Conservation (phyloP, 345 rosid genomes). For the Rhodamnia rubescens region DNA sequence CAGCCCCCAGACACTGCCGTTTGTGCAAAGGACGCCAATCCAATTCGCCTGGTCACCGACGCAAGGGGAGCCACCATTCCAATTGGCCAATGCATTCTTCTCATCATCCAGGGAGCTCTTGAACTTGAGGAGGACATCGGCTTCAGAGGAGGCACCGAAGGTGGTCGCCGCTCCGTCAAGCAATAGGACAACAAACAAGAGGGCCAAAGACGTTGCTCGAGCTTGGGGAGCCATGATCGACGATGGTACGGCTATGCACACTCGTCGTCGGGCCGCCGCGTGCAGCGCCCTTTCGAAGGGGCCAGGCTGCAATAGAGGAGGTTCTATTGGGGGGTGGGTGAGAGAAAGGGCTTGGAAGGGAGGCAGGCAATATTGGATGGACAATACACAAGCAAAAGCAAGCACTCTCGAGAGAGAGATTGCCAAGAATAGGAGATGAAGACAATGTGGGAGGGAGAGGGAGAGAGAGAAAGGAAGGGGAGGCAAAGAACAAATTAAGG, state of each 20-base stretch:
- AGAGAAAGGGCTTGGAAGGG: neutral
- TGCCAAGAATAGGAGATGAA: neutral
- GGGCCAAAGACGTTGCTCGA: neutral
- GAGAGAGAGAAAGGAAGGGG: neutral
- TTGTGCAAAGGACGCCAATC: slow-evolving; percentile 49
- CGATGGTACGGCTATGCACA: slow-evolving; percentile 4
- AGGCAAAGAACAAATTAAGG: slow-evolving; percentile 12
- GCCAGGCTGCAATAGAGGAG: slow-evolving; percentile 7
- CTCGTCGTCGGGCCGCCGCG: slow-evolving; percentile 45
- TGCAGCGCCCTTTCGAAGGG: slow-evolving; percentile 51
- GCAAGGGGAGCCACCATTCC: slow-evolving; percentile 41
- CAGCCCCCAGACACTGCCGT: slow-evolving; percentile 45
- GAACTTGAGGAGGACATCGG: slow-evolving; percentile 52
- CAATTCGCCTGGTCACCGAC: slow-evolving; percentile 21
- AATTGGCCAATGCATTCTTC: slow-evolving; percentile 15
- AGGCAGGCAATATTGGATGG: slow-evolving; percentile 12
- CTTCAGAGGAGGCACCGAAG: slow-evolving; percentile 6
- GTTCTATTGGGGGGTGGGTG: neutral
- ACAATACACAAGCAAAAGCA: neutral
- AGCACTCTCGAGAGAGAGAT: neutral
- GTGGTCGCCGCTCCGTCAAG: neutral
- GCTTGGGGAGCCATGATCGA: neutral
- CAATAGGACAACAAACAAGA: neutral
- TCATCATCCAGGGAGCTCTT: slow-evolving; percentile 32
- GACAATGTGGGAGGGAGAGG: neutral